Evolutionary conservation across 352 stramenopile genomes (phyloP).

Genomic region (Phytophthora multivora): DNA sequence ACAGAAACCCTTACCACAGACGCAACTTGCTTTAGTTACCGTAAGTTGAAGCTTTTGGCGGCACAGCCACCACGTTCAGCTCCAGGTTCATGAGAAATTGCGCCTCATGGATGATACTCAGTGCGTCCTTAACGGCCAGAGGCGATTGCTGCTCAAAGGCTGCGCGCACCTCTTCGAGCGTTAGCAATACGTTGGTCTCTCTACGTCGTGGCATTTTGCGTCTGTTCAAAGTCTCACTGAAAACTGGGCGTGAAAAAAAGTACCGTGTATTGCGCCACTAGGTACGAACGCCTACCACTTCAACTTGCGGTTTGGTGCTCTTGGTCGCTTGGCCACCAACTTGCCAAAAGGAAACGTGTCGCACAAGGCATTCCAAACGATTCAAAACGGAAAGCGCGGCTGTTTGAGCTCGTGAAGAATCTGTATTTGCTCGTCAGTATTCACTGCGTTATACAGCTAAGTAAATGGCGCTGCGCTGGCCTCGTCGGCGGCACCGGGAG

Average conservation of each 20-base stretch:
- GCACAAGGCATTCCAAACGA: constrained; percentile 1
- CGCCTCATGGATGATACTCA: constrained; percentile 70
- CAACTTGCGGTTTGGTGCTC: constrained; percentile 31
- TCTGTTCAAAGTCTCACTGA: constrained; percentile 9
- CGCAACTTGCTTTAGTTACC: constrained; percentile 27
- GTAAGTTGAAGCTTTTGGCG: constrained; percentile 30
- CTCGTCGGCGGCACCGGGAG: constrained; percentile 6
- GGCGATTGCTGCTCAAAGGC: constrained; percentile 67
- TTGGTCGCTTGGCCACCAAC: not conserved
- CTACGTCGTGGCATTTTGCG: constrained; percentile 37
- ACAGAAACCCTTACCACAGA: constrained; percentile 7
- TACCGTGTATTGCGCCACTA: constrained; percentile 6
- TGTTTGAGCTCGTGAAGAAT: too few relatives aligned
- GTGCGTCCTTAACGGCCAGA: constrained; percentile 60
- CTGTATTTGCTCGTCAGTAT: not conserved
- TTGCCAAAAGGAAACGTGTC: constrained; percentile 27
- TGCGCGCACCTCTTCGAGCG: constrained; percentile 39
- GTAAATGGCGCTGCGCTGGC: constrained; percentile 12
- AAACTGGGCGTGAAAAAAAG: constrained; percentile 1
- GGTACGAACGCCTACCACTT: constrained; percentile 25
- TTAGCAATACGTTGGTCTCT: constrained; percentile 43
- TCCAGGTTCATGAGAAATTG: constrained; percentile 66
- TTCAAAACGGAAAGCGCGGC: too few relatives aligned
- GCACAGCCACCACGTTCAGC: constrained; percentile 62
- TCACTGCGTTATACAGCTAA: not conserved